phyloP scores from a whole-genome alignment of 202 grass and related monocot species.

The Cymbopogon flexuosus region DNA sequence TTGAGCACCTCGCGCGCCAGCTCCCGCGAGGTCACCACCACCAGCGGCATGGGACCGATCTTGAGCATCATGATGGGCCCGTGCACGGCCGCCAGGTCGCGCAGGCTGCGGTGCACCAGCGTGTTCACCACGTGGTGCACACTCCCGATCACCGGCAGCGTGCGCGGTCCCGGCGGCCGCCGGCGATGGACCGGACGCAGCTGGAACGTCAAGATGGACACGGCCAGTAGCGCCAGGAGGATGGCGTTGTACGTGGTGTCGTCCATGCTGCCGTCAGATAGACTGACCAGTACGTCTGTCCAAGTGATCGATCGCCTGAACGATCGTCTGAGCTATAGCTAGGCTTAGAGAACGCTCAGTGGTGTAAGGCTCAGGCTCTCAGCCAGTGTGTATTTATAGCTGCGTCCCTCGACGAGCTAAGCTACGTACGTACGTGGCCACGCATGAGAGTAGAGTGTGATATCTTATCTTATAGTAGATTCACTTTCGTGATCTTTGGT shows the following conservation, averaged over 20 bases:
- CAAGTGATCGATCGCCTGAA: not conserved
- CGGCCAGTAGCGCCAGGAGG: constrained; percentile 29
- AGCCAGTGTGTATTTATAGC: constrained; percentile 5
- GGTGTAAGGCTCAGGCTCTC: not conserved
- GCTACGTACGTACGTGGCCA: too few species aligned
- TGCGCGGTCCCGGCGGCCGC: constrained; percentile 29
- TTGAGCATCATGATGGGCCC: constrained; percentile 45
- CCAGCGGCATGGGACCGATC: constrained; percentile 41
- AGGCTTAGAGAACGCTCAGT: not conserved
- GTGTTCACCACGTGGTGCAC: constrained; percentile 48
- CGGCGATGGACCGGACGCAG: not conserved
- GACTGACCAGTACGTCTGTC: not conserved
- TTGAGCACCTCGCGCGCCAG: constrained; percentile 41
- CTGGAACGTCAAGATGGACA: constrained; percentile 29
- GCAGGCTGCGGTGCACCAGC: constrained; percentile 38
- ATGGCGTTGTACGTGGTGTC: constrained; percentile 33
- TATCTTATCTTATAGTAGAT: not conserved
- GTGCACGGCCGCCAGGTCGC: constrained; percentile 24
- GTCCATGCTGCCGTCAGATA: constrained; percentile 4
- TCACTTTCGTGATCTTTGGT: constrained; percentile 24
- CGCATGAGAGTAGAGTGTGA: not conserved
- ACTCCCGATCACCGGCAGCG: constrained; percentile 45
- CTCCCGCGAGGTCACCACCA: constrained; percentile 46
- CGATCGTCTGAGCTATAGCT: not conserved
- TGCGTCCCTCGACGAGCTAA: not conserved